Conservation (phyloP, 2,329 filamentous ascomycete species). For the Aspergillus cejpii region DNA sequence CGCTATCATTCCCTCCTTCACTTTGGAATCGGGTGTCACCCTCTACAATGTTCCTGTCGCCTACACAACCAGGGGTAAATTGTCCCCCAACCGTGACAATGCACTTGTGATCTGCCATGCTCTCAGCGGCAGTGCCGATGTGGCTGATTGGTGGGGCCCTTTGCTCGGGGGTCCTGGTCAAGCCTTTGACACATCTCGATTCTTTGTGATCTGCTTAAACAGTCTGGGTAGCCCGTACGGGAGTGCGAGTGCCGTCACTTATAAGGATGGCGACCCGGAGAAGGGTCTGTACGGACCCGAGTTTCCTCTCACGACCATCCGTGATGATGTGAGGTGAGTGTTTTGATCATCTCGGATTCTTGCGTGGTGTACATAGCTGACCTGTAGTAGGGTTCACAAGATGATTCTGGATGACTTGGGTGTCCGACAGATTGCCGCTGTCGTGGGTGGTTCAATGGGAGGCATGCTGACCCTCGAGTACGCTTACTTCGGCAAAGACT, state of each 20-base stretch:
- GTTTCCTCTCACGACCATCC: slow-evolving; percentile 89
- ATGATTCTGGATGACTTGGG: slow-evolving; percentile 50
- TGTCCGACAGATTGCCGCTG: slow-evolving; percentile 49
- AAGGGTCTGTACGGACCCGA: slow-evolving; percentile 85
- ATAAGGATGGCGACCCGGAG: slow-evolving; percentile 68
- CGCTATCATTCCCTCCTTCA: slow-evolving; percentile 79
- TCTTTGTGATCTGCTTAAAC: slow-evolving; percentile 51
- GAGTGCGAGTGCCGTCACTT: slow-evolving; percentile 57
- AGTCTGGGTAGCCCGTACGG: slow-evolving; percentile 52
- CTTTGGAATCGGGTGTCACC: slow-evolving; percentile 82
- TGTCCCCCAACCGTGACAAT: slow-evolving; percentile 54
- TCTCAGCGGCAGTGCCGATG: slow-evolving; percentile 50
- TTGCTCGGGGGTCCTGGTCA: slow-evolving; percentile 49
- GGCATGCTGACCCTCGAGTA: slow-evolving; percentile 54
- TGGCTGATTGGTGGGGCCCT: slow-evolving; percentile 52
- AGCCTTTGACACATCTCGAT: slow-evolving; percentile 49
- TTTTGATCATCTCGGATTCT: not conserved
- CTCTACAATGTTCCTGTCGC: slow-evolving; percentile 66
- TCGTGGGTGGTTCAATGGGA: slow-evolving; percentile 54
- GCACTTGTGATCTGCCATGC: slow-evolving; percentile 56
- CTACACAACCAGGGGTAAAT: slow-evolving; percentile 56
- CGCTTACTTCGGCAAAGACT: slow-evolving; percentile 64
- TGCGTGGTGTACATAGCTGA: slow-evolving; percentile 3
- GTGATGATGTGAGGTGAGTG: slow-evolving; percentile 85
- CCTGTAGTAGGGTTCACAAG: slow-evolving; percentile 45